Conservation (phyloP, 179 eudicot species). For the Sideroxylon spinosum region DNA sequence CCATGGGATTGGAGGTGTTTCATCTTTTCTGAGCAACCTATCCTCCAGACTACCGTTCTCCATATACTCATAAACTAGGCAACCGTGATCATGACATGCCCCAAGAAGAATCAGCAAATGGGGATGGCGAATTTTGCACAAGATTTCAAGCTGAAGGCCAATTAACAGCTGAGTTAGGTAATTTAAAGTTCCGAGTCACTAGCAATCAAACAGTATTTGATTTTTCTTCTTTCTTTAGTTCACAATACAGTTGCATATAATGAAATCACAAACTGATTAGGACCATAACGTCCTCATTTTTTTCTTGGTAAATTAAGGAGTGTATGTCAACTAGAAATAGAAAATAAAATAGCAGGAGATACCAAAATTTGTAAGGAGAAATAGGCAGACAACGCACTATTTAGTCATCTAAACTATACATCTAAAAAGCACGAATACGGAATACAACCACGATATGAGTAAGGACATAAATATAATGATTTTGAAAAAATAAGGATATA, state of each 20-base stretch:
- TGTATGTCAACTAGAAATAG: neutral
- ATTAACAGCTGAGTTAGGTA: neutral
- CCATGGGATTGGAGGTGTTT: conserved; percentile 73
- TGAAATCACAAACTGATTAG: neutral
- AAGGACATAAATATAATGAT: too few species aligned
- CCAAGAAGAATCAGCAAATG: conserved; percentile 81
- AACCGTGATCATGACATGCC: conserved; percentile 66
- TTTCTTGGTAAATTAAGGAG: neutral
- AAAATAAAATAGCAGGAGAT: neutral
- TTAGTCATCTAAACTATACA: neutral
- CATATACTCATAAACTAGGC: conserved; percentile 91
- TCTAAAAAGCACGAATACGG: too few species aligned
- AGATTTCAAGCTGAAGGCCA: conserved; percentile 60
- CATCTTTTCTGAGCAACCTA: conserved; percentile 39
- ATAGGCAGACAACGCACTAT: neutral
- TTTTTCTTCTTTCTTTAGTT: conserved; percentile 2
- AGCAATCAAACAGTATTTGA: too few species aligned
- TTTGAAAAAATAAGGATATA: too few species aligned
- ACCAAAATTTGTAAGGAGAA: neutral
- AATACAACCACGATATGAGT: too few species aligned
- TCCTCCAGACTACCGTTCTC: conserved; percentile 85
- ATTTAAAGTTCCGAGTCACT: neutral
- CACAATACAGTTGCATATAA: neutral
- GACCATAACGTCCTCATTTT: neutral
- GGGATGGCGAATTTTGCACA: conserved; percentile 83